Evolutionary conservation across 441 rosid species (phyloP).

Genomic region (Rhodomyrtus psidioides): DNA sequence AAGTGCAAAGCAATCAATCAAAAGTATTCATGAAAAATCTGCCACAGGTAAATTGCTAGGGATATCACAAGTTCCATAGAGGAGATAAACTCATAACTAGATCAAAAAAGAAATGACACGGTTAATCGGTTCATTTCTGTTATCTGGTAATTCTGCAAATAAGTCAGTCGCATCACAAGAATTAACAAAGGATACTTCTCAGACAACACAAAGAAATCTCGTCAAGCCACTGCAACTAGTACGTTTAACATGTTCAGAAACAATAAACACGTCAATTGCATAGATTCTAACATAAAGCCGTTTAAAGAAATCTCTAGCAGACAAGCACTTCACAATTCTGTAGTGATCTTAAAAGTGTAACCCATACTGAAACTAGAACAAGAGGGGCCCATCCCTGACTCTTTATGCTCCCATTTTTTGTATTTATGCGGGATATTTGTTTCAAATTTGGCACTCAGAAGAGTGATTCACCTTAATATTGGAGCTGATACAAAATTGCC

Average conservation of each 20-base stretch:
- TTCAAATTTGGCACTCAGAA: not conserved
- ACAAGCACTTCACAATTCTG: not conserved
- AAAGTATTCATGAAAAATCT: not conserved
- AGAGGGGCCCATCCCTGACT: not conserved
- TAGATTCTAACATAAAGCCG: not conserved
- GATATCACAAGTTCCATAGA: not conserved
- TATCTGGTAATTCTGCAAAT: not conserved
- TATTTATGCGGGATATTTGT: not conserved
- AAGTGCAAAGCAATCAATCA: not conserved
- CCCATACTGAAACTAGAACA: not conserved
- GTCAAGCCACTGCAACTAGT: not conserved
- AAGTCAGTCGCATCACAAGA: not conserved
- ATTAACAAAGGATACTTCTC: not conserved
- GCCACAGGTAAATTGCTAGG: not conserved
- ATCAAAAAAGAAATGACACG: not conserved
- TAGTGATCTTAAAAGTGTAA: not conserved
- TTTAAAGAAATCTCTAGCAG: not conserved
- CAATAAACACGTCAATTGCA: not conserved
- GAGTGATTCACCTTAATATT: not conserved
- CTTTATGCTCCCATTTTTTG: not conserved
- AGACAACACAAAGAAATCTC: not conserved
- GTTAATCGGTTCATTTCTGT: not conserved
- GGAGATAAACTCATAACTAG: not conserved
- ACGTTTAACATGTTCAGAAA: not conserved
- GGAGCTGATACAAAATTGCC: not conserved